Evolutionary conservation across 2,329 filamentous ascomycete species (phyloP).

Genomic region (Claviceps monticola): DNA sequence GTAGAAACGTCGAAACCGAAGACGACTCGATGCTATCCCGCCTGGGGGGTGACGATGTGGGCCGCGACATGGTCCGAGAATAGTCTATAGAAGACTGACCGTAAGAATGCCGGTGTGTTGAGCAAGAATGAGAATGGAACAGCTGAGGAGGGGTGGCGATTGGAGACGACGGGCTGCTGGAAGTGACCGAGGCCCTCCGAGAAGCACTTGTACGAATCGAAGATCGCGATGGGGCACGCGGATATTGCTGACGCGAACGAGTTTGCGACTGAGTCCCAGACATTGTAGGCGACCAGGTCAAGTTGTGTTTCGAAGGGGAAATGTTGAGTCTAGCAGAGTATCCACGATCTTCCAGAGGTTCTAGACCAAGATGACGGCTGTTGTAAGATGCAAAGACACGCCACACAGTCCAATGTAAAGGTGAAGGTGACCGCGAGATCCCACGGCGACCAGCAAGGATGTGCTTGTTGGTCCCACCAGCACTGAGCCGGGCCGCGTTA

Average conservation of each 20-base stretch:
- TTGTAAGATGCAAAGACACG: background rate
- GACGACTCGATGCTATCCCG: conserved; percentile 27
- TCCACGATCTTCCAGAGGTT: background rate
- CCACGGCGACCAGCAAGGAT: background rate
- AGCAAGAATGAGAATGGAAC: conserved; percentile 21
- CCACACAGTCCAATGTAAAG: background rate
- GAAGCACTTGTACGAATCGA: conserved; percentile 30
- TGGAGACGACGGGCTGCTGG: conserved; percentile 28
- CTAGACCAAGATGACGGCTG: background rate
- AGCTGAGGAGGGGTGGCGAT: conserved; percentile 22
- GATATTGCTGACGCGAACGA: conserved; percentile 16
- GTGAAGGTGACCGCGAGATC: background rate
- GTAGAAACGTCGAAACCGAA: conserved; percentile 36
- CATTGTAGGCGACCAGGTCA: conserved; percentile 12
- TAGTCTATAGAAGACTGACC: conserved; percentile 19
- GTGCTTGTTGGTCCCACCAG: background rate
- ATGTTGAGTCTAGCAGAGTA: background rate
- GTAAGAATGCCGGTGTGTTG: conserved; percentile 27
- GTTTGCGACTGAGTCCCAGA: conserved; percentile 14
- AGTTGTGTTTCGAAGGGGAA: background rate
- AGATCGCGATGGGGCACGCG: conserved; percentile 32
- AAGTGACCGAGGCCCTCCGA: conserved; percentile 25
- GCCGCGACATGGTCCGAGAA: conserved; percentile 25
- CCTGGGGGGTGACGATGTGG: conserved; percentile 28
- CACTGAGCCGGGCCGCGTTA: background rate